Evolutionary conservation across 2,329 filamentous ascomycete species (phyloP), one percentile per base, ranked within the genome.

Genomic region (Trichoderma guizhouense): DNA sequence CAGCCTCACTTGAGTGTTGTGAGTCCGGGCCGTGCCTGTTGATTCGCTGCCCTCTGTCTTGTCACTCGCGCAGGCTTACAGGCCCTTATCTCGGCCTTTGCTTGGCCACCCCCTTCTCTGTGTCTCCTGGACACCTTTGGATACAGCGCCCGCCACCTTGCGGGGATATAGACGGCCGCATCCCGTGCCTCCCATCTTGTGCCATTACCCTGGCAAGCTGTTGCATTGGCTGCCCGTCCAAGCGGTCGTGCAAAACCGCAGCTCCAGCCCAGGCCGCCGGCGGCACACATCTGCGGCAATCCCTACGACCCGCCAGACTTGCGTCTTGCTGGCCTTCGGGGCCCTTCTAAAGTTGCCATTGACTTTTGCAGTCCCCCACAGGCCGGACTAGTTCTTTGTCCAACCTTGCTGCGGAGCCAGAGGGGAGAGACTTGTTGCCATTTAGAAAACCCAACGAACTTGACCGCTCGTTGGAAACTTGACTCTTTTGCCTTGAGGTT

Each of bases 1-100:
- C 69, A 43, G 60, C 69, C 34, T 71, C 60, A 65, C 69, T 71
- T 47, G 26, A 64, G 60, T 64, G 69, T 65, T 28, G 64, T 55
- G 36, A 61, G 26, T 14, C 34, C 30, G 24, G 66, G 26, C 55
- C 66, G 24, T 60, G 58, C 60, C 39, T 51, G 34, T 36, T 65
- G 69, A 43, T 65, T 65, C 60, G 69, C 69, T 51, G 36, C 24
- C 43, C 18, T 5, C 32, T 24, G 69, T 34, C 47, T 53, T 24
- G 55, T 51, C 66, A 68, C 36, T 30, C 12, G 36, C 36, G 53
- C 55, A 47, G 55, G 36, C 55, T 61, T 61, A 51, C 66, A n/a
- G 53, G 66, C 55, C 32, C 66, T 69, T 34, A 32, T 69, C 65
- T 60, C 26, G 32, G 5, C 24, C 36, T 24, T 55, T 55, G 47